Conservation (phyloP, 345 rosid genomes). For the Eucalyptus polybractea region DNA sequence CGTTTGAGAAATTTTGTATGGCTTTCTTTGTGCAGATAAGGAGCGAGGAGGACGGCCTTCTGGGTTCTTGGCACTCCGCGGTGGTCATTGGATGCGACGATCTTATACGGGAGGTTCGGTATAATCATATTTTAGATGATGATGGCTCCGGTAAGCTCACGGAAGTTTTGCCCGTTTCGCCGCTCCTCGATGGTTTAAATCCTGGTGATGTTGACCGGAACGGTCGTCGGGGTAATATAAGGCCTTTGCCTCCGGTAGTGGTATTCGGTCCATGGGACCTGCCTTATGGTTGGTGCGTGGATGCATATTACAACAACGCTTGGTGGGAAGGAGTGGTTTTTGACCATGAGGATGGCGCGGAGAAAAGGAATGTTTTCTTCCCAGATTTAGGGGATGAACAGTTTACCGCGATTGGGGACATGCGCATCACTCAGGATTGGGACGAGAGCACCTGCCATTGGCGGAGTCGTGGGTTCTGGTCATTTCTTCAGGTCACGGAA, state of each 20-base stretch:
- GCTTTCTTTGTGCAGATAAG: conserved; percentile 24
- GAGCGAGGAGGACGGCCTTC: conserved; percentile 58
- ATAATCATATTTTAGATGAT: conserved; percentile 35
- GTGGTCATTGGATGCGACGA: conserved; percentile 14
- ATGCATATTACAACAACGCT: conserved; percentile 28
- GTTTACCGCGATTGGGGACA: neutral
- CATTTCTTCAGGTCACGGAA: conserved; percentile 51
- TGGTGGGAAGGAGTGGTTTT: conserved; percentile 96
- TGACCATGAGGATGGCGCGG: conserved; percentile 26
- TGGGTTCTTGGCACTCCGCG: conserved; percentile 67
- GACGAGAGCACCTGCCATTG: conserved; percentile 27
- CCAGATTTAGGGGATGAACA: conserved; percentile 83
- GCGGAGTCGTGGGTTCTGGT: conserved; percentile 59
- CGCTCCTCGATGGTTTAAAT: conserved; percentile 8
- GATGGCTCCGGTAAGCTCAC: conserved; percentile 20
- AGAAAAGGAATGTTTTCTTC: conserved; percentile 55
- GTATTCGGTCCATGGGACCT: conserved; percentile 8
- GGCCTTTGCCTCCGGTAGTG: conserved; percentile 44
- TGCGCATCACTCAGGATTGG: conserved; percentile 80
- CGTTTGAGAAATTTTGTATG: neutral
- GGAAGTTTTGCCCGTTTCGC: conserved; percentile 26
- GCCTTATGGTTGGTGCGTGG: conserved; percentile 56
- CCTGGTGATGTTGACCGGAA: neutral
- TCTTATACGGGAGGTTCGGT: conserved; percentile 16
- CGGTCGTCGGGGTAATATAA: conserved; percentile 22